Evolutionary conservation across 257 asterid genomes (phyloP), one percentile per base, ranked within the genome.

Genomic region (Forsythia suspensa): DNA sequence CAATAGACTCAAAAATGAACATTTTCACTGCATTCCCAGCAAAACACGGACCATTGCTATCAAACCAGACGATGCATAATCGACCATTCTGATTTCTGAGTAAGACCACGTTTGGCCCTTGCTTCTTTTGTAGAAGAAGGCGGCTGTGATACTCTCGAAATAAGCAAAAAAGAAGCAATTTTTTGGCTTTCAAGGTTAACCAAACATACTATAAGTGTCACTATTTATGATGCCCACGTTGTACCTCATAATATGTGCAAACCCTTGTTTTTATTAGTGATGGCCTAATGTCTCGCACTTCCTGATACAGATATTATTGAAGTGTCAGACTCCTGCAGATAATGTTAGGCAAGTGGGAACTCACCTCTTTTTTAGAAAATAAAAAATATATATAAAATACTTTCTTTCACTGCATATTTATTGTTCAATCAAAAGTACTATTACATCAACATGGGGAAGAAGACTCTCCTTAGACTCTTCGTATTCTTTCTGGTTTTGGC

Each of bases 271-370:
- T 5, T 71, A 38, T 29, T 51, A 39, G 15, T 69, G 52, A 73
- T 73, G 72, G 73, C 82, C 63, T 29, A 29, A 29, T 29, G 34
- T 29, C 34, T 29, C 34, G 34, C 34, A 29, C 34, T 29, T 29
- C 34, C 34, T 16, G 48, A 0, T 37, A 68, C 65, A 21, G 15
- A 20, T 18, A 57, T 21, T 9, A n/a, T 6, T n/a, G 11, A 18
- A 57, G 66, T 20, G 69, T 61, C 68, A 61, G 37, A 2, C 12
- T 11, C 68, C 38, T 37, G 46, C 63, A 29, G 89, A 86, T 86
- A 80, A 80, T 77, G 88, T 80, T 84, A 77, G 88, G 88, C 86
- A 80, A 77, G 75, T 77, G 74, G 81, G 74, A 86, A 81, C 85
- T 74, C 20, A 66, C 70, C 71, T 82, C 80, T 66, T 68, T 80